These are phyloP conservation scores for Nitzschia palea DNA, from an alignment of 108 stramenopile species.

Conservation along the genomic window DNA sequence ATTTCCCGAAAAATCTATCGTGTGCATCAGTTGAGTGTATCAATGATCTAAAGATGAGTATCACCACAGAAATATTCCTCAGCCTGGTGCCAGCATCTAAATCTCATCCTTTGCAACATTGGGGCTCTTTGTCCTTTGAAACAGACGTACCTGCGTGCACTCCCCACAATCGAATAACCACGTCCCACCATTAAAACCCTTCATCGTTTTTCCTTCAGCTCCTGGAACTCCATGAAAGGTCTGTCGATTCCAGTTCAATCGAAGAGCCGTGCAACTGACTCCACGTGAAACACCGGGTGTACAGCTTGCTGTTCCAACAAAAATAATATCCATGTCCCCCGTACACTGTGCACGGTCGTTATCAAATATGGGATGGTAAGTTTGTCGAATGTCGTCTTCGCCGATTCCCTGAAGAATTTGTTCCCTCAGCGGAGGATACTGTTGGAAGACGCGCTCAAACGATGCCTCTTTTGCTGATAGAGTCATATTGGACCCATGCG, in stretches of 20 bases:
- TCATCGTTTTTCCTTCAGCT: neutral
- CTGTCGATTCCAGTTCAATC: constrained; percentile 55
- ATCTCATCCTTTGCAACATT: constrained; percentile 43
- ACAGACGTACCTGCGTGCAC: constrained; percentile 82
- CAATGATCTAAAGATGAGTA: constrained; percentile 40
- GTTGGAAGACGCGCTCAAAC: constrained; percentile 45
- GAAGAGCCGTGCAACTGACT: constrained; percentile 85
- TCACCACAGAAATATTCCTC: constrained; percentile 43
- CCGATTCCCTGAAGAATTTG: constrained; percentile 30
- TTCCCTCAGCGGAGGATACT: constrained; percentile 63
- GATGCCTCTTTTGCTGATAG: constrained; percentile 56
- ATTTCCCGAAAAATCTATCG: neutral
- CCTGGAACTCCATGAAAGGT: constrained; percentile 1
- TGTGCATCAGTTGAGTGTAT: constrained; percentile 27
- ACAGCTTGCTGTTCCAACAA: constrained; percentile 93
- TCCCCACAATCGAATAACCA: constrained; percentile 98
- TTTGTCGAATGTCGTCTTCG: constrained; percentile 58
- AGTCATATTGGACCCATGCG: neutral
- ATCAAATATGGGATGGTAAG: constrained; percentile 64
- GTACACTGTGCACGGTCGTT: neutral
- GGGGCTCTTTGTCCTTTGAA: neutral
- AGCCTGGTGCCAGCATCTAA: constrained; percentile 68
- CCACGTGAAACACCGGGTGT: constrained; percentile 84
- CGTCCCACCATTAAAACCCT: constrained; percentile 50
- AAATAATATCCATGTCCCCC: constrained; percentile 84